phyloP scores from a whole-genome alignment of 805 yeast genomes.

The Teunomyces lycoperdinae region DNA sequence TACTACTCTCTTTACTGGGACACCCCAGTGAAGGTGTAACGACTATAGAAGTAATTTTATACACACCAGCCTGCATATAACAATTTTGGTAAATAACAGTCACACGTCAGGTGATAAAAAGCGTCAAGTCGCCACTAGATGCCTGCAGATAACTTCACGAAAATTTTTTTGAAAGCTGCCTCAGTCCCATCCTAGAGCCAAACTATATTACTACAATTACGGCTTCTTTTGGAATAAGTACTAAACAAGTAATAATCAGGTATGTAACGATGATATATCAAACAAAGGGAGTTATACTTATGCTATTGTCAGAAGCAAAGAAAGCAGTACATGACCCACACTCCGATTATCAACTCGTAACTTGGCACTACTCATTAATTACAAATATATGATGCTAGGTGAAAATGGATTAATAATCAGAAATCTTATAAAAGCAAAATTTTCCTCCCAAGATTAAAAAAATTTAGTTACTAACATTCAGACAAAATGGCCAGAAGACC shows the following conservation, averaged over 20 bases:
- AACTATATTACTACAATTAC: neutral
- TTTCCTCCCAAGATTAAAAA: neutral
- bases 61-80: neutral
- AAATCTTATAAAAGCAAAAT: constrained; percentile 1
- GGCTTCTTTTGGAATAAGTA: constrained; percentile 3
- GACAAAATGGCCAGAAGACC: constrained; percentile 99
- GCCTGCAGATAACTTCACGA: neutral
- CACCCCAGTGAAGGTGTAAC: too few relatives aligned
- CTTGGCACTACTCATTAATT: neutral
- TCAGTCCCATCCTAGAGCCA: neutral
- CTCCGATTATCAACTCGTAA: neutral
- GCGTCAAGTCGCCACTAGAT: neutral
- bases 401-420: constrained; percentile 1
- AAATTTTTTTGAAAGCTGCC: neutral
- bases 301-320: neutral
- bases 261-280: constrained; percentile 1
- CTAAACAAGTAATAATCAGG: constrained; percentile 6
- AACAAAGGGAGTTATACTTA: neutral
- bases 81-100: neutral
- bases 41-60: too few relatives aligned
- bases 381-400: neutral
- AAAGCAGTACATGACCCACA: neutral
- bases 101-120: neutral
- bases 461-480: constrained; percentile 12
- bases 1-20: too few relatives aligned